These are phyloP conservation scores for Abrus pulchellus DNA, from an alignment of 306 rosid species.

Conservation along the genomic window DNA sequence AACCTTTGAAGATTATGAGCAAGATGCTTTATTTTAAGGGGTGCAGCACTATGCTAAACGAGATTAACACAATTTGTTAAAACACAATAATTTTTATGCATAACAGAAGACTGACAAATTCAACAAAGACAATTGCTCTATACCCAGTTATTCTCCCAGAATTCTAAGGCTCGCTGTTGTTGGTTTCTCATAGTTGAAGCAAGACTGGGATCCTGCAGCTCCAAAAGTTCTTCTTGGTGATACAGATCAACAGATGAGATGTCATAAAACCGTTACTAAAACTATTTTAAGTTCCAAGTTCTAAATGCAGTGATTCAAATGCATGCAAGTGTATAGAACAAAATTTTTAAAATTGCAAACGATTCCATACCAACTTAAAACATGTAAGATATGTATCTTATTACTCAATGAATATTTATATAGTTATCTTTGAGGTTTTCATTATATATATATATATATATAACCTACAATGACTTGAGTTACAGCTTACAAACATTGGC, in stretches of 20 bases:
- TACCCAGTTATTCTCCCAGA: conserved; percentile 97
- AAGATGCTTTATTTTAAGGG: conserved; percentile 90
- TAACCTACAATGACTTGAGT: not conserved
- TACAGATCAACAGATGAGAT: conserved; percentile 44
- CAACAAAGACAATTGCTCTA: conserved; percentile 38
- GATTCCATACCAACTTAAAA: conserved; percentile 20
- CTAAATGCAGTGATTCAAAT: conserved; percentile 5
- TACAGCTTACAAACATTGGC: conserved; percentile 26
- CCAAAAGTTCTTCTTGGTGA: conserved; percentile 83
- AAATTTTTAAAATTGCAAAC: conserved; percentile 4
- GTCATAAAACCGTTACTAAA: conserved; percentile 4
- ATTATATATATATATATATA: too few species aligned
- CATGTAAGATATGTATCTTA: conserved; percentile 7
- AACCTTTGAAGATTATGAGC: conserved; percentile 83
- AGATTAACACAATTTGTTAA: conserved; percentile 43
- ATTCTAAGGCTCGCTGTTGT: conserved; percentile 72
- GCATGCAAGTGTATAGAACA: not conserved
- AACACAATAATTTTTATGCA: conserved; percentile 7
- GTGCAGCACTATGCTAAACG: conserved; percentile 78
- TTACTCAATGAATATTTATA: not conserved
- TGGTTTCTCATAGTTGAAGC: conserved; percentile 76
- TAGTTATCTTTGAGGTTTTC: not conserved
- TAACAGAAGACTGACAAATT: conserved; percentile 32
- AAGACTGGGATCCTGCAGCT: conserved; percentile 84
- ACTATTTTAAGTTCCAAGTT: not conserved